Evolutionary conservation across 768 basidiomycete species (phyloP).

Genomic region (Lenzites betulinus): DNA sequence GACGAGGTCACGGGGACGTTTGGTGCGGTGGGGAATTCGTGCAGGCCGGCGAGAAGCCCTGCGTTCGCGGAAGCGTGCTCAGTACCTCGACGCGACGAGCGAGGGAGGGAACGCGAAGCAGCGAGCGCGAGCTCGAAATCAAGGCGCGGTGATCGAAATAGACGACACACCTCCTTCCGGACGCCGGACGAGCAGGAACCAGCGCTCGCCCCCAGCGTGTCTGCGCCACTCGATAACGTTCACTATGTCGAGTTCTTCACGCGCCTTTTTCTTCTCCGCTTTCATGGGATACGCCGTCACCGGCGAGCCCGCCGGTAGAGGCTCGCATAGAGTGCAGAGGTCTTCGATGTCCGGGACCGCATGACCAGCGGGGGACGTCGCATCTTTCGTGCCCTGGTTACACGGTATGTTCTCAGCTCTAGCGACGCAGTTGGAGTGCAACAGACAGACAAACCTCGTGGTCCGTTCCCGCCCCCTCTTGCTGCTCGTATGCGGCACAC

Average conservation of each 20-base stretch:
- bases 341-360: conserved; percentile 72
- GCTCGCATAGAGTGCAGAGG: conserved; percentile 66
- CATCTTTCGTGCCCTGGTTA: conserved; percentile 16
- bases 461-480: conserved; percentile 10
- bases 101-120: conserved; percentile 5
- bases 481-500: conserved; percentile 64
- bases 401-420: conserved; percentile 12
- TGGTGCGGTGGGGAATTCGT: conserved; percentile 78
- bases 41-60: conserved; percentile 90
- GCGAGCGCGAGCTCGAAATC: conserved; percentile 8
- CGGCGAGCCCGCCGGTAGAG: conserved; percentile 42
- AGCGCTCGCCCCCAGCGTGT: conserved; percentile 41
- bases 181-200: conserved; percentile 77
- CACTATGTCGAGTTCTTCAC: conserved; percentile 84
- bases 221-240: conserved; percentile 82
- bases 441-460: conserved; percentile 5
- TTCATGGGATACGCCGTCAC: conserved; percentile 91
- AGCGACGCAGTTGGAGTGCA: conserved; percentile 9
- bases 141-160: not conserved
- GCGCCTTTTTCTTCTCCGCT: conserved; percentile 74
- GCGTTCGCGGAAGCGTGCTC: conserved; percentile 13
- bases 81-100: conserved; percentile 7
- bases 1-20: conserved; percentile 52
- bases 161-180: conserved; percentile 72
- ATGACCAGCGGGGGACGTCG: conserved; percentile 12